phyloP scores from a whole-genome alignment of 257 asterid genomes.

The Fraxinus quadrangulata region DNA sequence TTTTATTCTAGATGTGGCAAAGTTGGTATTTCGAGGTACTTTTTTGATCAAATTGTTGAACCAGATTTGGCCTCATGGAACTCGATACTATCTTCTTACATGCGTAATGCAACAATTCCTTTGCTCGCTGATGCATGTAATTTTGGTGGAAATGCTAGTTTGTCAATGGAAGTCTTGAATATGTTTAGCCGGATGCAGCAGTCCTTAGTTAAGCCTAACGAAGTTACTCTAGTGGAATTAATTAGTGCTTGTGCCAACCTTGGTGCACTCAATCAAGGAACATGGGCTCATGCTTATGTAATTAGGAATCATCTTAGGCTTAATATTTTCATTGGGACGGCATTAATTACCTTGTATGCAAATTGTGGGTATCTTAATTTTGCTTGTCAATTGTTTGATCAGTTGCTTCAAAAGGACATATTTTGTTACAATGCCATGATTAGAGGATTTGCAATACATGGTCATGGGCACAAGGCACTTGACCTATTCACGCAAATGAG shows the following conservation, averaged over 20 bases:
- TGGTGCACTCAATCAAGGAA: conserved; percentile 62
- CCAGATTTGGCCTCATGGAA: conserved; percentile 83
- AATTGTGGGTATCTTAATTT: conserved; percentile 57
- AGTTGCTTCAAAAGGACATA: conserved; percentile 45
- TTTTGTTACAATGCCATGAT: conserved; percentile 74
- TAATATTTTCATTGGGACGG: conserved; percentile 53
- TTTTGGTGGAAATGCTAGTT: conserved; percentile 31
- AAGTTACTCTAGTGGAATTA: conserved; percentile 55
- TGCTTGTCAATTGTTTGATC: conserved; percentile 50
- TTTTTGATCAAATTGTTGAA: conserved; percentile 47
- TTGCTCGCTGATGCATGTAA: conserved; percentile 14
- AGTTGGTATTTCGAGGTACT: conserved; percentile 44
- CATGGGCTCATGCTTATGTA: conserved; percentile 58
- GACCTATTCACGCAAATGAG: conserved; percentile 53
- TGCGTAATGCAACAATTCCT: conserved; percentile 30
- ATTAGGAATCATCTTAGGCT: conserved; percentile 41
- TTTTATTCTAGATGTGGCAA: conserved; percentile 64
- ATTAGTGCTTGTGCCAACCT: conserved; percentile 61
- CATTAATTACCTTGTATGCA: conserved; percentile 56
- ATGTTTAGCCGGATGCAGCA: conserved; percentile 60
- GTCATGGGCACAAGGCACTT: conserved; percentile 55
- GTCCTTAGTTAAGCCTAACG: conserved; percentile 50
- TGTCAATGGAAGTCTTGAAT: conserved; percentile 53
- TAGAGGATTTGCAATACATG: conserved; percentile 69
- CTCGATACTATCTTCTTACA: conserved; percentile 66